phyloP scores from a whole-genome alignment of 2,329 filamentous ascomycete genomes.

The Sporothrix globosa region DNA sequence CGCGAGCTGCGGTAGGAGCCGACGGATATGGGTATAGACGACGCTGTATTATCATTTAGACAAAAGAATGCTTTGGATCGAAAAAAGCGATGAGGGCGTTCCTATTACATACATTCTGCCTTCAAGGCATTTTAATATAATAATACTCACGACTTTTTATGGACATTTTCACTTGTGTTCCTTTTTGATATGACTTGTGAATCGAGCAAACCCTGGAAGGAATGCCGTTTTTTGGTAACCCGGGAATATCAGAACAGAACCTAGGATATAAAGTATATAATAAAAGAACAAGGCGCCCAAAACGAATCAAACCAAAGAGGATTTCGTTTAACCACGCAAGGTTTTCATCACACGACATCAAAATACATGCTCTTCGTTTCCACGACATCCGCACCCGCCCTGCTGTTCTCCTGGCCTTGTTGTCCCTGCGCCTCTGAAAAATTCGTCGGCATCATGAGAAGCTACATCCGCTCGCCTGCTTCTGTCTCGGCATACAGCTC shows the following conservation, averaged over 20 bases:
- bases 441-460: neutral
- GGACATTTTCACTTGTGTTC: neutral
- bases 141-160: constrained; percentile 11
- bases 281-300: constrained; percentile 1
- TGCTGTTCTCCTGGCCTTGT: neutral
- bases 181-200: neutral
- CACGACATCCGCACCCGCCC: neutral
- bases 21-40: too few species aligned
- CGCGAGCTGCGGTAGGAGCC: constrained; percentile 33
- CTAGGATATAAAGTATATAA: constrained; percentile 17
- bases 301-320: neutral
- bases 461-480: neutral
- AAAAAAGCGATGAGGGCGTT: constrained; percentile 1
- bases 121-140: constrained; percentile 14
- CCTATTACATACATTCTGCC: neutral
- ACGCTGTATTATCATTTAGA: too few species aligned
- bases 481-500: neutral
- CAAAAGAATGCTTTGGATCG: neutral
- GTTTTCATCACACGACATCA: neutral
- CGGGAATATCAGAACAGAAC: neutral
- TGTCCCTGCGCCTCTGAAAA: neutral
- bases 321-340: constrained; percentile 3
- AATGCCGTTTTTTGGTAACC: neutral
- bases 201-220: neutral
- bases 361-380: neutral